Conservation (phyloP, 306 rosid genomes). For the Crataegus laevigata region DNA sequence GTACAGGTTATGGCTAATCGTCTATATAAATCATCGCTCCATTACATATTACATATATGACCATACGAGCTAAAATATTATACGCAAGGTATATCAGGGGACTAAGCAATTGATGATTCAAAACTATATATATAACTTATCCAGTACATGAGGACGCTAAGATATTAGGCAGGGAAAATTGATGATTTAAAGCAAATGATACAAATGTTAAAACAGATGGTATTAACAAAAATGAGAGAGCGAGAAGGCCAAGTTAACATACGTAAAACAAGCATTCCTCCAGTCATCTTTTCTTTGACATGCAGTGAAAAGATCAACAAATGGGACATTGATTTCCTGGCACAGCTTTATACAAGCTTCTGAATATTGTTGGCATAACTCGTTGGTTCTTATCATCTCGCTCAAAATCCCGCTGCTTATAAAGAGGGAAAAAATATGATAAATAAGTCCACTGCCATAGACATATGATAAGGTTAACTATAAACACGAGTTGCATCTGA, state of each 20-base stretch:
- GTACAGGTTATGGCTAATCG: neutral
- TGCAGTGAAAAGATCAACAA: slow-evolving; percentile 69
- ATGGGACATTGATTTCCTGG: slow-evolving; percentile 62
- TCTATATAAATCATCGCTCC: neutral
- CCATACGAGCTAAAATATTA: neutral
- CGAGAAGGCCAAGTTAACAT: slow-evolving; percentile 24
- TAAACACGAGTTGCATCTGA: neutral
- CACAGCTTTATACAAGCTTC: slow-evolving; percentile 78
- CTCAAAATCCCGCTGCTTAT: slow-evolving; percentile 44
- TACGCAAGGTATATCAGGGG: neutral
- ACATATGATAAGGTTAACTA: slow-evolving; percentile 4
- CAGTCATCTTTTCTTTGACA: slow-evolving; percentile 63
- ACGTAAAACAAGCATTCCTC: slow-evolving; percentile 71
- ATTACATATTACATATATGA: neutral
- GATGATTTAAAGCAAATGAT: neutral
- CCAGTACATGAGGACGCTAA: neutral
- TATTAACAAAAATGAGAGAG: neutral
- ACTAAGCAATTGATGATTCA: neutral
- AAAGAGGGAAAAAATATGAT: neutral
- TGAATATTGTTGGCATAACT: slow-evolving; percentile 65
- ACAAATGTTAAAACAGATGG: neutral
- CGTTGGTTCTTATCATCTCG: slow-evolving; percentile 81
- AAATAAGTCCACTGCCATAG: neutral
- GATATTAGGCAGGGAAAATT: neutral
- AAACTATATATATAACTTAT: neutral